Evolutionary conservation across 2,329 filamentous ascomycete genomes (phyloP).

Genomic region (Fusarium stilboides): DNA sequence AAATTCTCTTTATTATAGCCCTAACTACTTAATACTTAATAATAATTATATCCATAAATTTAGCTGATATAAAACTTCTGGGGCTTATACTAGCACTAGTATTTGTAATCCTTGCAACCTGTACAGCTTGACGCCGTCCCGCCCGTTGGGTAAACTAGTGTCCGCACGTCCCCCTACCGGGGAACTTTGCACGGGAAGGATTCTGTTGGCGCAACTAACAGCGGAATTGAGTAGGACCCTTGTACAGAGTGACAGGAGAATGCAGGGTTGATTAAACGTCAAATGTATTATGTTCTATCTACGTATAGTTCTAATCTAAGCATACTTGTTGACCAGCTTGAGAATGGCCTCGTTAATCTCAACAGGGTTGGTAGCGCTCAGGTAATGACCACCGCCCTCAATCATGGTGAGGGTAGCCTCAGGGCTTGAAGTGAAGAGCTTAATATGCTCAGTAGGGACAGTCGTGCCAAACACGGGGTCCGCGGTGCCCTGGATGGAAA

Average conservation of each 20-base stretch:
- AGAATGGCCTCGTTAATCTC: slow-evolving; percentile 63
- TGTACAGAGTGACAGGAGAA: background rate
- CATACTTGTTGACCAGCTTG: slow-evolving; percentile 58
- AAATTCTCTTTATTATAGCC: too few species aligned
- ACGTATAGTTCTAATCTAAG: slow-evolving; percentile 47
- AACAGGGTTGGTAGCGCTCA: slow-evolving; percentile 64
- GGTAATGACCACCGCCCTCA: slow-evolving; percentile 64
- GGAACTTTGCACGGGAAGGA: slow-evolving; percentile 5
- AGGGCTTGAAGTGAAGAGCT: slow-evolving; percentile 63
- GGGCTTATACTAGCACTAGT: too few species aligned
- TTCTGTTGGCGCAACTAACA: slow-evolving; percentile 10
- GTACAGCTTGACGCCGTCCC: slow-evolving; percentile 1
- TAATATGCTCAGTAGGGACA: slow-evolving; percentile 64
- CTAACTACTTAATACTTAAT: too few species aligned
- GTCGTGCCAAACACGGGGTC: slow-evolving; percentile 61
- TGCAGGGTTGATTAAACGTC: background rate
- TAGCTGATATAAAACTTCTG: too few species aligned
- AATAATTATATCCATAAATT: too few species aligned
- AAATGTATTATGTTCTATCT: background rate
- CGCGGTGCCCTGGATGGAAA: slow-evolving; percentile 58
- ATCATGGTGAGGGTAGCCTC: slow-evolving; percentile 62
- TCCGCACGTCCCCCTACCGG: slow-evolving; percentile 6
- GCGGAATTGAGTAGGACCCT: background rate
- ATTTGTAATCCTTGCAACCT: too few species aligned
- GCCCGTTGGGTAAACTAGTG: slow-evolving; percentile 11